Conservation (phyloP, 768 basidiomycete genomes). For the Sporobolomyces roseus region DNA sequence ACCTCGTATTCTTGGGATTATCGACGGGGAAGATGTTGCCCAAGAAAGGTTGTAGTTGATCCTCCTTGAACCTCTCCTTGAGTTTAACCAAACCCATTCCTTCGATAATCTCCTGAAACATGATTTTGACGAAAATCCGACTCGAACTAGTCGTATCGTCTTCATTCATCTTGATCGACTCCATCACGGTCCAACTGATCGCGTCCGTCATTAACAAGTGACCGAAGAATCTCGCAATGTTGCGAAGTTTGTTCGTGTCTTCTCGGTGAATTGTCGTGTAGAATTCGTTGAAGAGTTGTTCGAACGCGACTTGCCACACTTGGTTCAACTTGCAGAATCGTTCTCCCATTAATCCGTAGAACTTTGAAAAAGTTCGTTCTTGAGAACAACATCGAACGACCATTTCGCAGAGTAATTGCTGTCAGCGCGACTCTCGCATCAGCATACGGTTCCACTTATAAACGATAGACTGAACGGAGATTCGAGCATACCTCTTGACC, state of each 20-base stretch:
- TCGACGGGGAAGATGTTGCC: slow-evolving; percentile 90
- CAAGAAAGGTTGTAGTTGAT: slow-evolving; percentile 69
- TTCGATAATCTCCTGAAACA: slow-evolving; percentile 94
- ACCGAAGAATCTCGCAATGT: slow-evolving; percentile 95
- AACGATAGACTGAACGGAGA: too few relatives aligned
- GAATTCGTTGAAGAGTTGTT: slow-evolving; percentile 80
- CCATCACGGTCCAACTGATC: slow-evolving; percentile 81
- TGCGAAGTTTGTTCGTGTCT: slow-evolving; percentile 95
- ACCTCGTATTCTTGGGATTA: slow-evolving; percentile 89
- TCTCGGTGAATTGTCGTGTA: slow-evolving; percentile 97
- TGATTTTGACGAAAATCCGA: slow-evolving; percentile 95
- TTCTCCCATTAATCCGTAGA: slow-evolving; percentile 93
- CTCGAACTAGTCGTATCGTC: slow-evolving; percentile 94
- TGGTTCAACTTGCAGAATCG: slow-evolving; percentile 95
- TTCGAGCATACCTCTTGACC: slow-evolving; percentile 77
- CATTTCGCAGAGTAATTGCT: slow-evolving; percentile 73
- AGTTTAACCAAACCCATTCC: slow-evolving; percentile 80
- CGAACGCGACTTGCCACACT: slow-evolving; percentile 84
- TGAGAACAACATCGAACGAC: slow-evolving; percentile 99
- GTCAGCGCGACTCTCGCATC: too few relatives aligned
- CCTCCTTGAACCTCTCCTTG: slow-evolving; percentile 85
- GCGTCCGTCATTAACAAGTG: slow-evolving; percentile 81
- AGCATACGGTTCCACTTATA: too few relatives aligned
- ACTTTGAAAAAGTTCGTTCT: slow-evolving; percentile 94
- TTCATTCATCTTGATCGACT: slow-evolving; percentile 86